Percentiles rank a stretch among this genome's conserved stretches.
Evolutionary conservation across 371 early-diverging fungal genomes (phyloP).

Genomic region (Mucor sp.): DNA sequence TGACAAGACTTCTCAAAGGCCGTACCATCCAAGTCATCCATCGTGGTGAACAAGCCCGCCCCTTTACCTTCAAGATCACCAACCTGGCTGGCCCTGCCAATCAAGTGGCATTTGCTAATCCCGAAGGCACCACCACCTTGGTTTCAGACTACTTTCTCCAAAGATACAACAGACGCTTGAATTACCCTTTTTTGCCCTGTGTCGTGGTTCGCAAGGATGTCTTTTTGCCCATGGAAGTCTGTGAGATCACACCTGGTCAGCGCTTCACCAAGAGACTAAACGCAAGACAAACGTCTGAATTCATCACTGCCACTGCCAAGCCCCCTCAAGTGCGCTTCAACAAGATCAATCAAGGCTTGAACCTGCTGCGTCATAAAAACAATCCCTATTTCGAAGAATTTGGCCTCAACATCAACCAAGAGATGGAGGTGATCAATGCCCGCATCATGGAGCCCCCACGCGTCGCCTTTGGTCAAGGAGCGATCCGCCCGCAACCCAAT

Average conservation of each 20-base stretch:
- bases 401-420: slow-evolving; percentile 66
- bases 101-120: slow-evolving; percentile 69
- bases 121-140: slow-evolving; percentile 48
- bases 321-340: slow-evolving; percentile 72
- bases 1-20: slow-evolving; percentile 74
- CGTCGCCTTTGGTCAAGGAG: slow-evolving; percentile 53
- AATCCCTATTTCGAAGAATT: slow-evolving; percentile 70
- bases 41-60: slow-evolving; percentile 66
- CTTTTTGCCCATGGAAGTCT: slow-evolving; percentile 90
- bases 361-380: slow-evolving; percentile 49
- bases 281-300: slow-evolving; percentile 88
- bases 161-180: slow-evolving; percentile 71
- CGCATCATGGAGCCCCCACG: slow-evolving; percentile 81
- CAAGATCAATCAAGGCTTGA: slow-evolving; percentile 60
- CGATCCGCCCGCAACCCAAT: slow-evolving; percentile 74
- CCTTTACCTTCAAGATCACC: slow-evolving; percentile 72
- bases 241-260: slow-evolving; percentile 83
- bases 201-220: slow-evolving; percentile 67
- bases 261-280: slow-evolving; percentile 78
- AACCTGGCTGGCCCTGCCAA: slow-evolving; percentile 70
- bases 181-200: slow-evolving; percentile 86
- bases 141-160: slow-evolving; percentile 79
- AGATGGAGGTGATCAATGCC: slow-evolving; percentile 61
- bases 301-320: slow-evolving; percentile 91
- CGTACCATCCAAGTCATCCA: slow-evolving; percentile 76